Conservation (phyloP, 495 filamentous ascomycete species). For the Amphirosellinia nigrospora region DNA sequence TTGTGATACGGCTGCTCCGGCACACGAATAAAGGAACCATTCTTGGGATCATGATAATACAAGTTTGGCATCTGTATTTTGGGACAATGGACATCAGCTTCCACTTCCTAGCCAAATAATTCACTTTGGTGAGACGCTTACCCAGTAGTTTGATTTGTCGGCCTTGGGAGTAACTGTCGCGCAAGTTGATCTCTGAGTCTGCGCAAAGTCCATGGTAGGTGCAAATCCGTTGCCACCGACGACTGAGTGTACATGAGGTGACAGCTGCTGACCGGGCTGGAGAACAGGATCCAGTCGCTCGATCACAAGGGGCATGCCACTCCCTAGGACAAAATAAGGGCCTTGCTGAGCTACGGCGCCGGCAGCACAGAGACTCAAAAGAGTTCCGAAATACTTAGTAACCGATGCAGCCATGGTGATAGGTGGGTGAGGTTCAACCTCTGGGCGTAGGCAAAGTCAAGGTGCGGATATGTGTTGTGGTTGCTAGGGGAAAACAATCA, state of each 20-base stretch:
- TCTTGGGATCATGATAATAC: not conserved
- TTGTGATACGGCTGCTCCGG: not conserved
- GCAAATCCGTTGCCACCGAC: conserved; percentile 1
- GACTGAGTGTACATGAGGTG: not conserved
- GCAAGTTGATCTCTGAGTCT: not conserved
- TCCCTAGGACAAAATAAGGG: not conserved
- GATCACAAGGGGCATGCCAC: not conserved
- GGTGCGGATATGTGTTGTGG: not conserved
- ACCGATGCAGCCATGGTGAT: not conserved
- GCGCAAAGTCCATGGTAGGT: not conserved
- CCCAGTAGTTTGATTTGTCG: conserved; percentile 3
- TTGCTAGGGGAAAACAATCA: not conserved
- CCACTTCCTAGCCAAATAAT: not conserved
- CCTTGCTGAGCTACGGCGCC: not conserved
- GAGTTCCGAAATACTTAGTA: not conserved
- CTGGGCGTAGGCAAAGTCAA: not conserved
- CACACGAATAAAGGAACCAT: not conserved
- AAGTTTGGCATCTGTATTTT: conserved; percentile 4
- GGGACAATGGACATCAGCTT: not conserved
- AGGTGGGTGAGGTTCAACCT: not conserved
- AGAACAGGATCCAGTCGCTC: not conserved
- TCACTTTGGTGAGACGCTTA: not conserved
- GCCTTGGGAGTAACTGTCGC: not conserved
- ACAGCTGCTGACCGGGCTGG: not conserved
- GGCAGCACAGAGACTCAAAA: conserved; percentile 2